These are phyloP conservation scores for Musa beccarii DNA, from an alignment of 176 grass and related monocot species.

Conservation along the genomic window DNA sequence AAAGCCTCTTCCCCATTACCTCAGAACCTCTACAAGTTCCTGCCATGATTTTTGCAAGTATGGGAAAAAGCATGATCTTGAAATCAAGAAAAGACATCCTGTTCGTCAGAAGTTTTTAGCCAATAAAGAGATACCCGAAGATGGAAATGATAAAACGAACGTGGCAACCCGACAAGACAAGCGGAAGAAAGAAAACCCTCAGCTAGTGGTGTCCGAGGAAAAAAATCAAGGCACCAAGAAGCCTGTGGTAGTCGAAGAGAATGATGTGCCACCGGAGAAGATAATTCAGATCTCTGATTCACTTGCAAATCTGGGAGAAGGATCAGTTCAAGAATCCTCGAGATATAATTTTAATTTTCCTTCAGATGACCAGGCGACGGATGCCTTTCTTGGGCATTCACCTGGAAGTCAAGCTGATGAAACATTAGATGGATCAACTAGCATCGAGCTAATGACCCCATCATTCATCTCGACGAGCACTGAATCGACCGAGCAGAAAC, in stretches of 20 bases:
- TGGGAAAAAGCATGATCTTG: slow-evolving; percentile 42
- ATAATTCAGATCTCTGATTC: not conserved
- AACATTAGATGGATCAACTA: slow-evolving; percentile 39
- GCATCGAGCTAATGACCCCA: slow-evolving; percentile 43
- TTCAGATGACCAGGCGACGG: not conserved
- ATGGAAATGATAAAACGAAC: not conserved
- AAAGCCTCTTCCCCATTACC: slow-evolving; percentile 59
- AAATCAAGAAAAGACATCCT: slow-evolving; percentile 44
- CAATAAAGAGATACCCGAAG: not conserved
- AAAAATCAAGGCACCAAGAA: slow-evolving; percentile 30
- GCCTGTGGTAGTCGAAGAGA: not conserved
- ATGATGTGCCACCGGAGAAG: slow-evolving; percentile 8
- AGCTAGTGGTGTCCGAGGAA: slow-evolving; percentile 10
- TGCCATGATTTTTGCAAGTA: slow-evolving; percentile 86
- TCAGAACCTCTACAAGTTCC: slow-evolving; percentile 49
- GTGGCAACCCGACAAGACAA: slow-evolving; percentile 9
- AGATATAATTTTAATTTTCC: slow-evolving; percentile 1
- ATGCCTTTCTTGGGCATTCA: slow-evolving; percentile 8
- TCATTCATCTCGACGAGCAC: slow-evolving; percentile 30
- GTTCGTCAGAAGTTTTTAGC: slow-evolving; percentile 16
- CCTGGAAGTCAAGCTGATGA: slow-evolving; percentile 9
- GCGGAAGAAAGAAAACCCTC: slow-evolving; percentile 19
- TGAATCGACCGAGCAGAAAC: slow-evolving; percentile 15
- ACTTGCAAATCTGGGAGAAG: slow-evolving; percentile 22
- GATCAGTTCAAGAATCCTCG: slow-evolving; percentile 1